These are phyloP conservation scores for Collybiopsis luxurians DNA, from an alignment of 768 basidiomycete genomes.

Conservation along the genomic window DNA sequence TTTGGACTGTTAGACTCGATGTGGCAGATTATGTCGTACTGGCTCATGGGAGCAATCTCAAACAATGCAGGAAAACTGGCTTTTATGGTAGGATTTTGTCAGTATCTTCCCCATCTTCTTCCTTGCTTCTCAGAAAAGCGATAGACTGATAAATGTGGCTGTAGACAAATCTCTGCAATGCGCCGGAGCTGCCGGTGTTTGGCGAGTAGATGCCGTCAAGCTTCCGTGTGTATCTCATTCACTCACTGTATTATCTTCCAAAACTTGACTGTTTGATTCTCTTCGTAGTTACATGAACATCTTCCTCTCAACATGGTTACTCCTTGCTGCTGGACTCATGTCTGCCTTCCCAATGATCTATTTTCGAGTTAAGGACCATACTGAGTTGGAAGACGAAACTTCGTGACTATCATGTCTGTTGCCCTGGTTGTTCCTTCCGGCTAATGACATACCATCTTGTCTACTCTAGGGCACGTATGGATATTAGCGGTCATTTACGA, in stretches of 20 bases:
- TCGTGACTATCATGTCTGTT: no score
- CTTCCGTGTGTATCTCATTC: conserved; percentile 51
- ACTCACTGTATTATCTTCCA: not conserved
- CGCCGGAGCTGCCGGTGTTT: conserved; percentile 70
- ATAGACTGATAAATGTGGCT: conserved; percentile 1
- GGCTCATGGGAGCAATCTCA: conserved; percentile 85
- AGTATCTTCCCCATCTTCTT: conserved; percentile 26
- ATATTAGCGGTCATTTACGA: no score
- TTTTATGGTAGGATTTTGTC: conserved; percentile 80
- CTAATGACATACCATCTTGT: no score
- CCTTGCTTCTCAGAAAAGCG: no score
- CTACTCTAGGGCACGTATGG: no score
- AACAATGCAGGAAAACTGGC: conserved; percentile 80
- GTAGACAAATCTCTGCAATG: conserved; percentile 74
- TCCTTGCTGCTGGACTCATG: conserved; percentile 60
- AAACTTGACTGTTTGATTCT: no score
- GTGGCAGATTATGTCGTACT: conserved; percentile 85
- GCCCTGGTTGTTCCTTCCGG: no score
- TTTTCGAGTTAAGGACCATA: conserved; percentile 61
- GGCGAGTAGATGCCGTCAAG: conserved; percentile 64
- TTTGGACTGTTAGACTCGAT: conserved; percentile 77
- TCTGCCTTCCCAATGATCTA: conserved; percentile 76
- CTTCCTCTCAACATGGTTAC: conserved; percentile 70
- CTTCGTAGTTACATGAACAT: conserved; percentile 49
- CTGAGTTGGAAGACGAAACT: no score